Base-by-base conservation (phyloP, 2,329 filamentous ascomycete genomes). In the Trichoderma arundinaceum region DNA sequence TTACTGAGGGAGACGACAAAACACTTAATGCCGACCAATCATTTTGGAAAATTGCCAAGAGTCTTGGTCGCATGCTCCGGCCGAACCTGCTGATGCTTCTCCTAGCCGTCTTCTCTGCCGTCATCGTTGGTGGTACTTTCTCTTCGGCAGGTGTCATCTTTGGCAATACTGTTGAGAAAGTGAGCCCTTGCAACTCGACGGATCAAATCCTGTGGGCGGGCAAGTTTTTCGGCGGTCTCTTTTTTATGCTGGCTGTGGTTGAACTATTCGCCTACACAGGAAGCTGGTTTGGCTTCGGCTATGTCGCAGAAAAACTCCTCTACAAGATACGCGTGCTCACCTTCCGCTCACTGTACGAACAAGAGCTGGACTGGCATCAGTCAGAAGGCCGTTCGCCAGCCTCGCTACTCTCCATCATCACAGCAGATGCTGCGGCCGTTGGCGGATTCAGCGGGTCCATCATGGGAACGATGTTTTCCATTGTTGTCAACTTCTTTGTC, bases 341-440 rank as follows among this genome's bases (percentile, higher is more conserved):
- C 0, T 86, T 92, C 72, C 83, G 87, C 2, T 86, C 88, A 0
- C 76, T 92, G 1, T 83, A 91, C 58, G 81, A 86, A 66, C 89
- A 91, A 75, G 86, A 88, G 67, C 77, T 90, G 54, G 83, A 89
- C 66, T 92, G 89, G 90, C 90, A 92, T 71, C 86, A 91, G 72
- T 87, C 88, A 0, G 81, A 85, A 22, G 83, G 82, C 4, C 83
- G 89, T 28, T 88, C 83, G 1, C 87, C 90, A 0, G 82, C 86
- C 0, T 77, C 82, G 10, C 79, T 93, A 5, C 79, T 92, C 2
- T 87, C 86, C 0, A 84, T 88, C 69, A 89, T 93, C 68, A 92
- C 88, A 3, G 86, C 84, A 51, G 90, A 93, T 71, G 85, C 87
- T 1, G 87, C 86, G 28, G 84, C 88, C 0, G 77, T 93, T 19